These are phyloP conservation scores for Cichorium intybus DNA, from an alignment of 140 eudicot species.

Conservation along the genomic window DNA sequence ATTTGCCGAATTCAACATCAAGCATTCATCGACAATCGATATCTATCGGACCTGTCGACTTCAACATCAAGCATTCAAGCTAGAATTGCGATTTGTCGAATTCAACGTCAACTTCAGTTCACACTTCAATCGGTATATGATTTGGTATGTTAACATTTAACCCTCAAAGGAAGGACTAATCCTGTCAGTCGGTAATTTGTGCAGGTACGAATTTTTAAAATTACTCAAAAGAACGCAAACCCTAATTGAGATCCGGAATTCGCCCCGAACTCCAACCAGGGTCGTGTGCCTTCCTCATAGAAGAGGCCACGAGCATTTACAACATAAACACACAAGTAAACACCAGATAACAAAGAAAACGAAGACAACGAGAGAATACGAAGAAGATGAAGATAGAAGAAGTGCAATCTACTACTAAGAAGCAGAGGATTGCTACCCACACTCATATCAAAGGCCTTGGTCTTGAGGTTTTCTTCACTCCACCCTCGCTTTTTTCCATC, in stretches of 20 bases:
- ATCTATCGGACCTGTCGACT: too few relatives aligned
- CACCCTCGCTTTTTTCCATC: neutral
- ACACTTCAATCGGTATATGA: too few relatives aligned
- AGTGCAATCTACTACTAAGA: constrained; percentile 83
- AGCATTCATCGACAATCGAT: too few relatives aligned
- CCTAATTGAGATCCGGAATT: constrained; percentile 9
- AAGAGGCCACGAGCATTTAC: neutral
- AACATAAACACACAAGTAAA: neutral
- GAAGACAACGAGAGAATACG: constrained; percentile 2
- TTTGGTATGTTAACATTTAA: too few relatives aligned
- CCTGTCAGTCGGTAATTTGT: too few relatives aligned
- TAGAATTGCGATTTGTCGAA: too few relatives aligned
- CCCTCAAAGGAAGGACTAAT: neutral
- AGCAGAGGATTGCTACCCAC: constrained; percentile 93
- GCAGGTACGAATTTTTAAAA: neutral
- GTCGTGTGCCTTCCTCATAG: neutral
- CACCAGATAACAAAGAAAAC: neutral
- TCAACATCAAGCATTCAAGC: too few relatives aligned
- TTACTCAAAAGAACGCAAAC: neutral
- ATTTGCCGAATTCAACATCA: too few relatives aligned
- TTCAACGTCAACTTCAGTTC: too few relatives aligned
- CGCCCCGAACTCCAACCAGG: constrained; percentile 3
- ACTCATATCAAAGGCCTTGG: constrained; percentile 99
- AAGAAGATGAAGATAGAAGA: constrained; percentile 81
- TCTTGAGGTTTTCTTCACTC: constrained; percentile 56